Conservation (phyloP, 1,284 basidiomycete species). For the Ustilago nuda region DNA sequence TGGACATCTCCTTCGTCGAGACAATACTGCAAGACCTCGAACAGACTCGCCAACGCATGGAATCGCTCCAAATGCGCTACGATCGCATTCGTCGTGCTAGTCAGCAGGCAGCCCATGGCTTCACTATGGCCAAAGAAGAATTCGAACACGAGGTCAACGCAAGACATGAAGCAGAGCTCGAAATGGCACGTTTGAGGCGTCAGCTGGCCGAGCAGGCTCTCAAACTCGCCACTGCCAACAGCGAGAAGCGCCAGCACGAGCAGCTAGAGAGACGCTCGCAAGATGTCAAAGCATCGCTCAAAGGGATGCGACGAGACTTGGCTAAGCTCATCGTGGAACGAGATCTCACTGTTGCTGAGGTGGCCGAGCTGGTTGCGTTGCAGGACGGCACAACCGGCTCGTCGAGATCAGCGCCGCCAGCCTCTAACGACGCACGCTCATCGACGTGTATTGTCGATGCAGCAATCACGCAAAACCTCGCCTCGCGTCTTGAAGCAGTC, state of each 20-base stretch:
- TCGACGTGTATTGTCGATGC: conserved; percentile 29
- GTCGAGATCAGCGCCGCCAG: conserved; percentile 3
- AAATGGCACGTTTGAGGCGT: conserved; percentile 84
- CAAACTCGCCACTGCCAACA: conserved; percentile 82
- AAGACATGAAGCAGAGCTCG: conserved; percentile 88
- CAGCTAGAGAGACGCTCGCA: conserved; percentile 81
- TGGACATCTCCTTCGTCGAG: conserved; percentile 82
- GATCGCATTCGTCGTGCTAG: conserved; percentile 84
- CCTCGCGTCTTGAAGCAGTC: conserved; percentile 87
- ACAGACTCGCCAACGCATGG: conserved; percentile 76
- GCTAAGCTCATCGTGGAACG: conserved; percentile 88
- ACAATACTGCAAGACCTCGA: conserved; percentile 79
- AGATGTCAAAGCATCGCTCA: conserved; percentile 81
- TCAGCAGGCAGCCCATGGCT: conserved; percentile 89
- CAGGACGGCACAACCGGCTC: conserved; percentile 72
- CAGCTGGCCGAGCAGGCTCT: conserved; percentile 90
- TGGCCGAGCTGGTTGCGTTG: conserved; percentile 83
- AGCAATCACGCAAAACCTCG: conserved; percentile 79
- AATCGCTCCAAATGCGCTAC: conserved; percentile 80
- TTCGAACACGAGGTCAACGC: conserved; percentile 89
- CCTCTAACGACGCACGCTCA: conserved; percentile 22
- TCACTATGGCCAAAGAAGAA: conserved; percentile 90
- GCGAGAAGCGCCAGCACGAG: conserved; percentile 78
- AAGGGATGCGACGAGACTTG: conserved; percentile 83
- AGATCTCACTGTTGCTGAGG: conserved; percentile 89